Evolutionary conservation across 2,329 filamentous ascomycete species (phyloP).

Genomic region (Apiospora saccharicola): DNA sequence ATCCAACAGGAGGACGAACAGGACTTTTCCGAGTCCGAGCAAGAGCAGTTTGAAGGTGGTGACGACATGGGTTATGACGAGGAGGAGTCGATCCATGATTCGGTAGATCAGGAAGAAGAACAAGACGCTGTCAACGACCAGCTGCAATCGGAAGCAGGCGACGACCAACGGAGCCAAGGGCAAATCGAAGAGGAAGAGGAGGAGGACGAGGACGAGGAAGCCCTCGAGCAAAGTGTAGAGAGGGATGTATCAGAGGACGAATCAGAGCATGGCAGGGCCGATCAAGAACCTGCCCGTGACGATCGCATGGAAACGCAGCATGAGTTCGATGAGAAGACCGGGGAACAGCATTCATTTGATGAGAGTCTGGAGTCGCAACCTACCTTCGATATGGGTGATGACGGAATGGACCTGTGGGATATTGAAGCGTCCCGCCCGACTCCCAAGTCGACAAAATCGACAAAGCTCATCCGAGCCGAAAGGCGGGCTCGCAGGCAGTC

Average conservation of each 20-base stretch:
- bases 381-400: constrained; percentile 44
- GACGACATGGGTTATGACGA: constrained; percentile 26
- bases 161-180: constrained; percentile 26
- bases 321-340: constrained; percentile 3
- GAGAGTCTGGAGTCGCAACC: constrained; percentile 12
- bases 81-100: constrained; percentile 29
- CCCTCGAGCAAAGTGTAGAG: constrained; percentile 21
- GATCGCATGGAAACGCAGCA: constrained; percentile 42
- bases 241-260: constrained; percentile 25
- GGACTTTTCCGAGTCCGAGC: constrained; percentile 21
- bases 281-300: constrained; percentile 25
- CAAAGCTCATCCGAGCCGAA: constrained; percentile 31
- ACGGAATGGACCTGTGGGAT: constrained; percentile 59
- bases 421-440: constrained; percentile 60
- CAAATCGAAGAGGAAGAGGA: constrained; percentile 26
- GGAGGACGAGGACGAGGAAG: constrained; percentile 22
- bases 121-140: constrained; percentile 25
- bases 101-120: constrained; percentile 25
- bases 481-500: constrained; percentile 32
- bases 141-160: constrained; percentile 22
- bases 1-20: constrained; percentile 27
- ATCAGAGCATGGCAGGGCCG: constrained; percentile 28
- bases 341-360: not conserved
- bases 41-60: constrained; percentile 22
- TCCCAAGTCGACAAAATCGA: constrained; percentile 41